Evolutionary conservation across 2,329 filamentous ascomycete species (phyloP), one percentile per base, ranked within the genome.

Genomic region (Xylaria arbuscula): DNA sequence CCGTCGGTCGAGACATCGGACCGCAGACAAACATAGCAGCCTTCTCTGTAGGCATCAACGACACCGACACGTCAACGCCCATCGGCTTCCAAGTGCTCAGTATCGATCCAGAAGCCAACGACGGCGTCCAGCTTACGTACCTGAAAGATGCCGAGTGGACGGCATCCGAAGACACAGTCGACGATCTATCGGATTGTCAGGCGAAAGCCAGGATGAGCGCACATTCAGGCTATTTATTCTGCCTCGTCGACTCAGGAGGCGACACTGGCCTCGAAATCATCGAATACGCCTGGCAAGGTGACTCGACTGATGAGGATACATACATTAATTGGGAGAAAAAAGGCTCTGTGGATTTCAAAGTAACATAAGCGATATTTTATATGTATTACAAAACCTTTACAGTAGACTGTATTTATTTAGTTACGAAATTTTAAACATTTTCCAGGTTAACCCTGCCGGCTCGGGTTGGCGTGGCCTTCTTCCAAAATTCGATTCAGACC

Each of bases 231-330:
- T 67, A 71, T 32, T 40, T 77, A 47, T 78, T 77, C 66, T 77
- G 76, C 64, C 28, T 78, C 7, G 70, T 72, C 13, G 67, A 70
- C 28, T 51, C 60, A 5, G 69, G n/a, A 32, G 53, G 36, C 19
- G 69, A 67, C n/a, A 56, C 45, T 53, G 62, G 62, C 17, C 64
- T 69, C 11, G 62, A 74, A 53, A 76, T 78, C 42, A 67, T 61
- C 83, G 84, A 72, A 83, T 80, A 73, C 86, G 82, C 19, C 81
- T 84, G 38, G 81, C 76, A 51, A 83, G 80, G 83, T 76, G 2
- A 84, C 62, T 70, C 80, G 64, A 81, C 77, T 40, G 83, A 81
- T 55, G 67, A 70, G 10, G 67, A 55, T 11, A 77, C 71, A 17
- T 77, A 76, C 34, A 24, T 65, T 22, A 64, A 70, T 57, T 78